Evolutionary conservation across 805 yeast species (phyloP), one percentile per base, ranked within the genome.

Genomic region (Citeromyces matritensis): DNA sequence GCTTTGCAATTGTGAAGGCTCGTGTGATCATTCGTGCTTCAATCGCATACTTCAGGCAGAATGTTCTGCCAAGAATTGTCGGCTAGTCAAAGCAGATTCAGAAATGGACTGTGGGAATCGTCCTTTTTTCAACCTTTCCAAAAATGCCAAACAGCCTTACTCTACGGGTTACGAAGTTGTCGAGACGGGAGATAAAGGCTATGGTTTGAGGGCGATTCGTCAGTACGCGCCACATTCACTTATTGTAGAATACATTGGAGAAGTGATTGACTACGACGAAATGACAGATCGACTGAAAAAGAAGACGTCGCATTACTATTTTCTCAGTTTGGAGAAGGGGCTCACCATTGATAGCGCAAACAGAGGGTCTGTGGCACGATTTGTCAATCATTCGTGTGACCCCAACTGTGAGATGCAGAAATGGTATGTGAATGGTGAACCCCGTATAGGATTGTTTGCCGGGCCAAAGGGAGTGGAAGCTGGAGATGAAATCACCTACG

Each of bases 201-300:
- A 44, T 33, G 72, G 71, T 1, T 43, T 65, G 9, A 38, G 59
- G 11, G 57, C 70, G 3, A 42, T 48, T 3, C 42, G 62, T 21
- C 38, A 42, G 1, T 61, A 57, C 29, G 38, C 45, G 4, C 53
- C 62, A 10, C 57, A 54, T 4, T 53, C 51, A 27, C 45, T 65
- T n/a, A 53, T 65, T 19, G 43, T 60, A 19, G 72, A 65, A 39
- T 65, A 64, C 38, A 55, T 65, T 2, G 73, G 73, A 9, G 72
- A 66, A 33, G 60, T 65, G 10, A 54, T 66, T 15, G 53, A 53
- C 30, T 54, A 53, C 23, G 38, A 41, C 3, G 60, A 55, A 30
- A 58, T 64, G 45, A 53, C 56, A 21, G 37, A 43, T 11, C 41
- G 69, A 17, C 44, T 62, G 38, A 26, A 26, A 15, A 26, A 26